Evolutionary conservation across 805 yeast species (phyloP).

Genomic region (Sugiyamaella marilandica): DNA sequence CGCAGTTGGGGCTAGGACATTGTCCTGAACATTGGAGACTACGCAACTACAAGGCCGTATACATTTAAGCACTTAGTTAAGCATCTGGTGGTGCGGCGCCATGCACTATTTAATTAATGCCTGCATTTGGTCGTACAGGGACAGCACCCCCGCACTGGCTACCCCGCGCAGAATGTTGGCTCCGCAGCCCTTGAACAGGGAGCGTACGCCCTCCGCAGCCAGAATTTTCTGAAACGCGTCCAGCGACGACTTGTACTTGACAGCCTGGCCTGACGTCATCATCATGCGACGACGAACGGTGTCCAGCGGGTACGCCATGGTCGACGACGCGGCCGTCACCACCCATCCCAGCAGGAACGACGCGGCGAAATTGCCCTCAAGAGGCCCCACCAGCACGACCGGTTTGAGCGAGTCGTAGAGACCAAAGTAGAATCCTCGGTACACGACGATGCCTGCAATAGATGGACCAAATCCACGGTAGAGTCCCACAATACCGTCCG

Average conservation of each 20-base stretch:
- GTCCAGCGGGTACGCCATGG: slow-evolving; percentile 98
- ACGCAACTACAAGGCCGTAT: too few species aligned
- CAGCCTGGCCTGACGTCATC: slow-evolving; percentile 99
- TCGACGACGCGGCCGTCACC: slow-evolving; percentile 97
- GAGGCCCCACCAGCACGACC: slow-evolving; percentile 85
- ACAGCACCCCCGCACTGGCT: slow-evolving; percentile 99
- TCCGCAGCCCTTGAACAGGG: slow-evolving; percentile 98
- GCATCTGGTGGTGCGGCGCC: too few species aligned
- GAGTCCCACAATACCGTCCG: slow-evolving; percentile 97
- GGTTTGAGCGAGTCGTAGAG: slow-evolving; percentile 95
- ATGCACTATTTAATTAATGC: background rate
- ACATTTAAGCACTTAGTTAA: too few species aligned
- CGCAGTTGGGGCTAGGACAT: too few species aligned
- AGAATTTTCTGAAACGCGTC: slow-evolving; percentile 90
- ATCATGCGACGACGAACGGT: slow-evolving; percentile 99
- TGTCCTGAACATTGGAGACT: too few species aligned
- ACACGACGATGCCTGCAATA: slow-evolving; percentile 93
- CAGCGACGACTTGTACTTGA: slow-evolving; percentile 90
- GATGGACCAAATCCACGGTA: slow-evolving; percentile 99
- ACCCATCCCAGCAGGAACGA: slow-evolving; percentile 96
- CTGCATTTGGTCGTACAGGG: slow-evolving; percentile 95
- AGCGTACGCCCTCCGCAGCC: slow-evolving; percentile 89
- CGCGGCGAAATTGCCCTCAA: slow-evolving; percentile 92
- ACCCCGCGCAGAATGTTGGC: slow-evolving; percentile 99
- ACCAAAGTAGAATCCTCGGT: slow-evolving; percentile 99